These are phyloP conservation scores for Aspergillus transmontanensis DNA, from an alignment of 2,329 filamentous ascomycete genomes.

Conservation along the genomic window DNA sequence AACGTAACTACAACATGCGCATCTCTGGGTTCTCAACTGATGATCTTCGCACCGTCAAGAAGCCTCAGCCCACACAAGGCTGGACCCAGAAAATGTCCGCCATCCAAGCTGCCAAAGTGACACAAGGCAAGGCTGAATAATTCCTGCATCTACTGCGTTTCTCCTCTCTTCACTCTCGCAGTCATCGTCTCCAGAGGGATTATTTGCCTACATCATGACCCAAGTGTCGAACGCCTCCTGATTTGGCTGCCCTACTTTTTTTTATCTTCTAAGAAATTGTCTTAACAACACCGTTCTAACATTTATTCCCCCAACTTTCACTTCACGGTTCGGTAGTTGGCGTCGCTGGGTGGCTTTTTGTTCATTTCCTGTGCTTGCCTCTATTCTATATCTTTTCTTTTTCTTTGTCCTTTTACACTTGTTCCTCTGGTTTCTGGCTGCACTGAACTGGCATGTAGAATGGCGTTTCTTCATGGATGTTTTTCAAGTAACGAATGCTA, in stretches of 20 bases:
- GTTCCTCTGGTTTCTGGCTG: not conserved
- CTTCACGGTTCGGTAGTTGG: slow-evolving; percentile 1
- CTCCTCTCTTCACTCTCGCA: not conserved
- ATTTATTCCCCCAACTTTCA: not conserved
- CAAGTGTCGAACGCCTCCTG: not conserved
- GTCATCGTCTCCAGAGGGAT: not conserved
- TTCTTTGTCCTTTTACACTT: not conserved
- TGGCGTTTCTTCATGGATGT: slow-evolving; percentile 9
- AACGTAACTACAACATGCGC: slow-evolving; percentile 85
- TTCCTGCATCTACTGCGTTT: not conserved
- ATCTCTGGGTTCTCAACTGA: slow-evolving; percentile 94
- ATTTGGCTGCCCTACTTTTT: not conserved
- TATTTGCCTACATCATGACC: not conserved
- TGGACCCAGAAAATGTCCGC: slow-evolving; percentile 99
- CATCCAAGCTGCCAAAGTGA: slow-evolving; percentile 85
- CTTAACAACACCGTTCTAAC: slow-evolving; percentile 4
- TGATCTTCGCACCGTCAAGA: slow-evolving; percentile 90
- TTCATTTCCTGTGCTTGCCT: not conserved
- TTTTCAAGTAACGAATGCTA: not conserved
- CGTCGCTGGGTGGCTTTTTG: slow-evolving; percentile 1
- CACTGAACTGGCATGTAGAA: slow-evolving; percentile 1
- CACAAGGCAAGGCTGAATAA: slow-evolving; percentile 47
- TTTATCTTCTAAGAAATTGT: slow-evolving; percentile 6
- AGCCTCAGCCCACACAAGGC: slow-evolving; percentile 81
- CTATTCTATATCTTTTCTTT: not conserved